Percentiles rank a stretch among this genome's conserved stretches.
Conservation (phyloP, 75 land plant species). For the Pseudotsuga menziesii region DNA sequence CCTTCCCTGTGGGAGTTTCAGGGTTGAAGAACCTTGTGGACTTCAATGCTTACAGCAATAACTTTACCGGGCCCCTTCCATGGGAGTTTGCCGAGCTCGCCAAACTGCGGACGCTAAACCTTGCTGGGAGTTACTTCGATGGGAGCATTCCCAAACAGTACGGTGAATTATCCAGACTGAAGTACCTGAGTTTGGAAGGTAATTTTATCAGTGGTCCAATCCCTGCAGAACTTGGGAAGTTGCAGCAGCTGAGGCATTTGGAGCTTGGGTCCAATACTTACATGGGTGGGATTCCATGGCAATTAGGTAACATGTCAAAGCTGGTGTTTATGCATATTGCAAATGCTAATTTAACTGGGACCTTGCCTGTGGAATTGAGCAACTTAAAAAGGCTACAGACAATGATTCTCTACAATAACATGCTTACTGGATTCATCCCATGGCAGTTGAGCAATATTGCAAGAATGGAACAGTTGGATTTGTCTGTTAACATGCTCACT, state of each 20-base stretch:
- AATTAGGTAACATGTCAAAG: slow-evolving; percentile 1
- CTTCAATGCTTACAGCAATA: slow-evolving; percentile 69
- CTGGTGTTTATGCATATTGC: slow-evolving; percentile 18
- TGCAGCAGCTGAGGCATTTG: neutral
- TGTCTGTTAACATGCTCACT: slow-evolving; percentile 18
- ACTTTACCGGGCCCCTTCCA: slow-evolving; percentile 67
- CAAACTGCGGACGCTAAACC: slow-evolving; percentile 41
- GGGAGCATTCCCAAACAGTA: slow-evolving; percentile 57
- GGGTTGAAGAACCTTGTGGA: slow-evolving; percentile 26
- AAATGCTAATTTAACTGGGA: slow-evolving; percentile 18
- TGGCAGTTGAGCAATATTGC: slow-evolving; percentile 15
- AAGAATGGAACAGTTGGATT: slow-evolving; percentile 13
- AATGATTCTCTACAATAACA: slow-evolving; percentile 21
- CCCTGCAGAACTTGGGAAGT: neutral
- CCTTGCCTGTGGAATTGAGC: slow-evolving; percentile 29
- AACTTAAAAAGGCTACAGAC: slow-evolving; percentile 7
- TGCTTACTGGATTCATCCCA: slow-evolving; percentile 21
- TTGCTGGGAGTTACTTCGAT: slow-evolving; percentile 74
- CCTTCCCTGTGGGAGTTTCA: slow-evolving; percentile 42
- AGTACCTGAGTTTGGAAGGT: slow-evolving; percentile 19
- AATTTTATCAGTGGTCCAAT: slow-evolving; percentile 17
- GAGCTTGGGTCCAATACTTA: neutral
- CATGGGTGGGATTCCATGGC: neutral
- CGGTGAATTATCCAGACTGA: slow-evolving; percentile 11
- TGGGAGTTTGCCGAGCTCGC: slow-evolving; percentile 18